These are phyloP conservation scores for Xylariaceae sp. DNA, from an alignment of 2,329 filamentous ascomycete species.

Conservation along the genomic window DNA sequence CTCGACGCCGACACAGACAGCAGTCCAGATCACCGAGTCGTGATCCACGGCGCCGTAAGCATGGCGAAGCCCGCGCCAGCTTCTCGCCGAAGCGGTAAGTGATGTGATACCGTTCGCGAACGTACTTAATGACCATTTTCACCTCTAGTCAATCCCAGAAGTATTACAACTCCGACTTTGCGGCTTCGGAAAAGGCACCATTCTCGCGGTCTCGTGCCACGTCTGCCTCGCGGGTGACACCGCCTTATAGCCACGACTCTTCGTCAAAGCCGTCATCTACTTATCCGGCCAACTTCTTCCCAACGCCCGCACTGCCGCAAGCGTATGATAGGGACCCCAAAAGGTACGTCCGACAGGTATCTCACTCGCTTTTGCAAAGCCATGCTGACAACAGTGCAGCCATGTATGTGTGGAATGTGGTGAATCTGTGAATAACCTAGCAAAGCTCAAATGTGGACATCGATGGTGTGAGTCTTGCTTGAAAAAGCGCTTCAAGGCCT, in stretches of 20 bases:
- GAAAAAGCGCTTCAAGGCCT: constrained; percentile 67
- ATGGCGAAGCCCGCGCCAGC: constrained; percentile 25
- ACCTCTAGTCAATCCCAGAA: constrained; percentile 23
- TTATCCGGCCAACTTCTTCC: constrained; percentile 28
- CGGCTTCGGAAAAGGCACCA: constrained; percentile 29
- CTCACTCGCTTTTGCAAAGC: constrained; percentile 3
- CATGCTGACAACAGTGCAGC: constrained; percentile 36
- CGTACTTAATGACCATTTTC: constrained; percentile 17
- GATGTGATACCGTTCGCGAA: constrained; percentile 1
- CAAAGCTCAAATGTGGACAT: constrained; percentile 71
- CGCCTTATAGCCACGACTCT: constrained; percentile 34
- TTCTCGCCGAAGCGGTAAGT: constrained; percentile 31
- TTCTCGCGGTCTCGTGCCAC: constrained; percentile 33
- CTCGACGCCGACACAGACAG: constrained; percentile 22
- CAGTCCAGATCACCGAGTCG: constrained; percentile 27
- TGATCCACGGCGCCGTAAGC: constrained; percentile 22
- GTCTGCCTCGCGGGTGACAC: constrained; percentile 32
- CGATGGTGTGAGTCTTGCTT: constrained; percentile 76
- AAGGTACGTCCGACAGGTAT: constrained; percentile 23
- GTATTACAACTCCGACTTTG: constrained; percentile 31
- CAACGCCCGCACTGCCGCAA: constrained; percentile 22
- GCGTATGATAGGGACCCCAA: constrained; percentile 27
- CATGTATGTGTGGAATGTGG: constrained; percentile 69
- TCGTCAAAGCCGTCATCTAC: constrained; percentile 32
- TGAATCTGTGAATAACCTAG: constrained; percentile 58